Percentiles rank a stretch among this genome's conserved stretches.
phyloP scores from a whole-genome alignment of 139 green algal genomes.

The Chlorella sp. region DNA sequence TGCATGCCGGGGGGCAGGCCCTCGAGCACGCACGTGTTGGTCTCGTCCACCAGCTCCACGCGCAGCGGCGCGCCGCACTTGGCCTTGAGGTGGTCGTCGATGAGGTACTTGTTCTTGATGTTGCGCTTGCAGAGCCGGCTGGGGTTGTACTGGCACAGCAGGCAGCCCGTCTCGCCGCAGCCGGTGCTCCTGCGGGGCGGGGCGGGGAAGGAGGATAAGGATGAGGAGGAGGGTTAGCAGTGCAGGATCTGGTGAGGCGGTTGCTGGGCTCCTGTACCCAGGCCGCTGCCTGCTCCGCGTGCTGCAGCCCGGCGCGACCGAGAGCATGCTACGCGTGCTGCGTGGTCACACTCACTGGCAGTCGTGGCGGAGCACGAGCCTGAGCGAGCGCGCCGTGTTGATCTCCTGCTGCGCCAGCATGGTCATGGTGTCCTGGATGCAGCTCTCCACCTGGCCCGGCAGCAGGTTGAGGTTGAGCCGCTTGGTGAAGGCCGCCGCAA shows the following conservation, averaged over 20 bases:
- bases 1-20: constrained; percentile 33
- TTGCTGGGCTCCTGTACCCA: not conserved
- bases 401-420: constrained; percentile 14
- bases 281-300: too few species aligned
- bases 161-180: constrained; percentile 42
- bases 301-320: too few species aligned
- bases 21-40: constrained; percentile 34
- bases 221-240: too few species aligned
- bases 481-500: constrained; percentile 19
- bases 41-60: constrained; percentile 45
- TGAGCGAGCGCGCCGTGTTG: constrained; percentile 18
- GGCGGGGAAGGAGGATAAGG: too few species aligned
- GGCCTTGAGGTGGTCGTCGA: constrained; percentile 52
- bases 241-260: too few species aligned
- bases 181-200: constrained; percentile 36
- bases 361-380: constrained; percentile 50
- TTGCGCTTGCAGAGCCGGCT: constrained; percentile 58
- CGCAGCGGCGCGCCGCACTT: constrained; percentile 48
- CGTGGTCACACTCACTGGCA: constrained; percentile 63
- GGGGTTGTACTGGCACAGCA: constrained; percentile 57
- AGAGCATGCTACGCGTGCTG: too few species aligned
- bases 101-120: constrained; percentile 58
- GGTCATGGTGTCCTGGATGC: constrained; percentile 17
- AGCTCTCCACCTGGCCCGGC: constrained; percentile 20
- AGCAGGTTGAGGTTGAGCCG: constrained; percentile 12